Evolutionary conservation across 495 filamentous ascomycete genomes (phyloP), one percentile per base, ranked within the genome.

Genomic region (Oidiodendron maius): DNA sequence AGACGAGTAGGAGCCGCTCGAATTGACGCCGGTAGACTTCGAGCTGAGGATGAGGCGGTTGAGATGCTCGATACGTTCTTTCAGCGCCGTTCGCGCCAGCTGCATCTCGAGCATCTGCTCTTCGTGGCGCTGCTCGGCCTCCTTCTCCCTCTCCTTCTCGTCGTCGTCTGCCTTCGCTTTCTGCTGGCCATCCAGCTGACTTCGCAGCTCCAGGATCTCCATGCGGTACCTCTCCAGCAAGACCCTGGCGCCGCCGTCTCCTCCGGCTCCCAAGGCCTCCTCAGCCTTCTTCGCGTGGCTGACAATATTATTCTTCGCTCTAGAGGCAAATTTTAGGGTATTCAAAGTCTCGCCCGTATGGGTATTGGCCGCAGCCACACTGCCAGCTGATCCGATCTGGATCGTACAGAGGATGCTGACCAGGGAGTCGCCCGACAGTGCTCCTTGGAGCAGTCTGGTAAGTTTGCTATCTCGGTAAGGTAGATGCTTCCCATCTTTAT

Each of bases 71-170:
- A 98, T 98, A 22, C 93, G 83, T 66, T 97, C 91, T 59, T 98
- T 97, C 41, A 98, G 67, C 4, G 94, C 94, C 1, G 91, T 98
- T 21, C 94, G 79, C 12, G 93, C 93, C 22, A 98, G 76, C 63
- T 98, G 93, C 82, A 98, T 98, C 63, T 97, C 93, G 37, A 97
- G 73, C 74, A 98, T 90, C 62, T 98, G 93, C 61, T 98, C 93
- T 57, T 94, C 90, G 58, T 96, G 94, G 24, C 93, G 83, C 44
- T 82, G 74, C 58, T 88, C 81, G 22, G 85, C 83, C 64, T 93
- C 84, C 50, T 85, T 83, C 64, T 96, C 88, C 25, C 83, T 75
- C 48, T 86, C 80, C 40, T 77, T 74, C 23, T 86, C 83, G 37
- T 84, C 82, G 26, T 81, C 80, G 26, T 83, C 79, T 47, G 79